Evolutionary conservation across 1,284 basidiomycete species (phyloP).

Genomic region (Apiotrichum porosum): DNA sequence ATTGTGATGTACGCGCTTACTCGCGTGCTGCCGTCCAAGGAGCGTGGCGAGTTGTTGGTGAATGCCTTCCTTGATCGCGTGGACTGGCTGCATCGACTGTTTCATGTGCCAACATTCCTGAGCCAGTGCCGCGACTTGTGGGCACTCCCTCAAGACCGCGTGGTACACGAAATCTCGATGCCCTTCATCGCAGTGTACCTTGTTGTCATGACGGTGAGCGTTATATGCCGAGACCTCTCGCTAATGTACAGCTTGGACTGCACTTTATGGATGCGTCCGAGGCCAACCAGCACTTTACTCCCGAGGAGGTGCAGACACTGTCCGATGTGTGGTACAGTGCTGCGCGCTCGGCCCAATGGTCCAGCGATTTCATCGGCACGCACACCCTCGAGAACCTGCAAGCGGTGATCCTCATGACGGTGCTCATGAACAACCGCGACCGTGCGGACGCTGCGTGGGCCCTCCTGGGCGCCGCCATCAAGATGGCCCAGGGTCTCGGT

Average conservation of each 20-base stretch:
- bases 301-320: slow-evolving; percentile 37
- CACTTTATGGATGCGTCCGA: slow-evolving; percentile 47
- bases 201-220: slow-evolving; percentile 42
- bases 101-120: slow-evolving; percentile 47
- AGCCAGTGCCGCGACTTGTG: slow-evolving; percentile 47
- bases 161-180: slow-evolving; percentile 44
- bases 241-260: slow-evolving; percentile 37
- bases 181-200: slow-evolving; percentile 47
- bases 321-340: slow-evolving; percentile 46
- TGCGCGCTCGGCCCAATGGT: slow-evolving; percentile 39
- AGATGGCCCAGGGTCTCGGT: slow-evolving; percentile 51
- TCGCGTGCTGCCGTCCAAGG: slow-evolving; percentile 39
- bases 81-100: slow-evolving; percentile 49
- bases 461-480: slow-evolving; percentile 48
- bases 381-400: slow-evolving; percentile 48
- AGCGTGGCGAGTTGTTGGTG: slow-evolving; percentile 45
- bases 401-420: slow-evolving; percentile 42
- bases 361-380: slow-evolving; percentile 46
- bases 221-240: too few relatives aligned
- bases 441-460: slow-evolving; percentile 49
- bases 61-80: slow-evolving; percentile 44
- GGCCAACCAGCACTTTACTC: slow-evolving; percentile 39
- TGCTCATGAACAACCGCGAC: slow-evolving; percentile 50
- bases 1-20: slow-evolving; percentile 43
- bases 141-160: slow-evolving; percentile 38